Evolutionary conservation across 139 green algal species (phyloP).

Genomic region (Asterochloris erici): DNA sequence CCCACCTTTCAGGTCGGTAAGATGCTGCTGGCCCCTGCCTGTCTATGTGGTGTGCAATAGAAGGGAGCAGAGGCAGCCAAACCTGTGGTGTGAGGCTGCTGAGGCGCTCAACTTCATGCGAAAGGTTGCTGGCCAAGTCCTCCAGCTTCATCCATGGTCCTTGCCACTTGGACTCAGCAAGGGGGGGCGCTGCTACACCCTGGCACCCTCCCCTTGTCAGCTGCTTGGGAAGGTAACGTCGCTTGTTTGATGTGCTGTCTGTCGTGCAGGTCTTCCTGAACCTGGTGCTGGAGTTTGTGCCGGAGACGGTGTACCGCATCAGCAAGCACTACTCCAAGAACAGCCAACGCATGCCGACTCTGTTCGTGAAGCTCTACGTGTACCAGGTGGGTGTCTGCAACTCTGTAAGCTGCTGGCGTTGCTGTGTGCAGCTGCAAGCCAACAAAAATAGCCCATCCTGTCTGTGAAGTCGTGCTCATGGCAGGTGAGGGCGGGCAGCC

Average conservation of each 20-base stretch:
- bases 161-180: no score
- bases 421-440: neutral
- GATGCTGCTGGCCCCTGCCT: no score
- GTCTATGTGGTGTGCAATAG: no score
- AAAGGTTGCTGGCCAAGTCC: no score
- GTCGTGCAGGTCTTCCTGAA: slow-evolving; percentile 89
- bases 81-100: no score
- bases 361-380: slow-evolving; percentile 94
- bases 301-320: slow-evolving; percentile 97
- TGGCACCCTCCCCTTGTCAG: neutral
- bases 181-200: neutral
- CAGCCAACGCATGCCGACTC: slow-evolving; percentile 88
- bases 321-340: slow-evolving; percentile 95
- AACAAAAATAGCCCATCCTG: neutral
- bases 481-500: neutral
- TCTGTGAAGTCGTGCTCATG: neutral
- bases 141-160: no score
- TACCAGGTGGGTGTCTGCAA: slow-evolving; percentile 65
- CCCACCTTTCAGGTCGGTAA: no score
- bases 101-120: no score
- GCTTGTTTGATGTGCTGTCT: neutral
- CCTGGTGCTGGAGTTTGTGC: slow-evolving; percentile 98
- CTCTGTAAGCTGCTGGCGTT: no score
- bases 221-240: no score
- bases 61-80: no score